phyloP scores from a whole-genome alignment of 805 yeast species.

The Candida gorgasii region DNA sequence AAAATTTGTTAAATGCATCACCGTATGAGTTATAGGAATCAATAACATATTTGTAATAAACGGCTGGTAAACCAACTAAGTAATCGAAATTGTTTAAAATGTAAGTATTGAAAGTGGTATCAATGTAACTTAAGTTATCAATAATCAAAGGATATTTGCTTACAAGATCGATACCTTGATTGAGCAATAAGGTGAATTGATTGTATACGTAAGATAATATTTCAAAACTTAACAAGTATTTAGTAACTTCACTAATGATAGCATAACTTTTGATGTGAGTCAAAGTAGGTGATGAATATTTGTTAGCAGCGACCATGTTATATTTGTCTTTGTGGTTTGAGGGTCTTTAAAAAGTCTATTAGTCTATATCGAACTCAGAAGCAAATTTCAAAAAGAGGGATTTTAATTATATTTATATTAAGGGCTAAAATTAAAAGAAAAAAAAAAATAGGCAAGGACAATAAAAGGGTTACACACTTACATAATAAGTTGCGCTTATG shows the following conservation, averaged over 20 bases:
- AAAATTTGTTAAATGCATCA: conserved; percentile 11
- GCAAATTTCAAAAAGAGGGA: conserved; percentile 3
- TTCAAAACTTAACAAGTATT: conserved; percentile 26
- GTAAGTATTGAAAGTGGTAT: conserved; percentile 23
- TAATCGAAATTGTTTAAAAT: conserved; percentile 26
- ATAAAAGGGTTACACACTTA: conserved; percentile 3
- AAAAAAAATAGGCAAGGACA: not conserved
- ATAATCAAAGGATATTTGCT: conserved; percentile 20
- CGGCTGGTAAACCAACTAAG: conserved; percentile 8
- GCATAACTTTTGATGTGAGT: conserved; percentile 35
- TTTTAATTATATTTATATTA: conserved; percentile 6
- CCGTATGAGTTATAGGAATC: not conserved
- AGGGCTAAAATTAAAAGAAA: not conserved
- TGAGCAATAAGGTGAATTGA: conserved; percentile 23
- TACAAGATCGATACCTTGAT: conserved; percentile 23
- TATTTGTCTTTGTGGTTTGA: not conserved
- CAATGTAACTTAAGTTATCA: conserved; percentile 21
- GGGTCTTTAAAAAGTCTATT: conserved; percentile 2
- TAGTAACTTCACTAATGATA: conserved; percentile 23
- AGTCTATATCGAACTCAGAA: conserved; percentile 3
- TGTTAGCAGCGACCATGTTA: conserved; percentile 10
- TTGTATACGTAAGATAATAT: conserved; percentile 25
- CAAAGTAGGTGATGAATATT: conserved; percentile 33
- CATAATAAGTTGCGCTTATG: not conserved
- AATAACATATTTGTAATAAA: conserved; percentile 9